Evolutionary conservation across 2,329 filamentous ascomycete species (phyloP).

Genomic region (Chrysosporium keratinophilum): DNA sequence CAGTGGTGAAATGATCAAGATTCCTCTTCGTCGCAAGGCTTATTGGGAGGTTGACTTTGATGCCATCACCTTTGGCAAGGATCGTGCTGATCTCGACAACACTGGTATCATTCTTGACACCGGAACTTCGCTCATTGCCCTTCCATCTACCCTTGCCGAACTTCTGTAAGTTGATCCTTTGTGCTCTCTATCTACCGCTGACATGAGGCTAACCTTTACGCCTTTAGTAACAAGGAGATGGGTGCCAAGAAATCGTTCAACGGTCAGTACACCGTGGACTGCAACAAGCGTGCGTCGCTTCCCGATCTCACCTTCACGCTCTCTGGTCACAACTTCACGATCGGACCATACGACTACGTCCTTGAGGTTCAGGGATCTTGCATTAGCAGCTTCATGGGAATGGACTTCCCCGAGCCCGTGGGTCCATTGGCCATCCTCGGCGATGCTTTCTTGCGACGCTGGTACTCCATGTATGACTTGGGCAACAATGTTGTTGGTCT

Average conservation of each 20-base stretch:
- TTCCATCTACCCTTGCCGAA: slow-evolving; percentile 83
- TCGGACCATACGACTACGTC: slow-evolving; percentile 83
- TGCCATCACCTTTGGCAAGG: slow-evolving; percentile 76
- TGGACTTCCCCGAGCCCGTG: slow-evolving; percentile 76
- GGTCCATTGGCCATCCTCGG: slow-evolving; percentile 92
- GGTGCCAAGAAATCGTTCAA: slow-evolving; percentile 97
- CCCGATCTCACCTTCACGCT: slow-evolving; percentile 89
- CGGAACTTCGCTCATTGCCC: slow-evolving; percentile 91
- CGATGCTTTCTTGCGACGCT: slow-evolving; percentile 46
- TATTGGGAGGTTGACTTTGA: slow-evolving; percentile 99
- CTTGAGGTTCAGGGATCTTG: slow-evolving; percentile 91
- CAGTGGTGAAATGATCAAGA: slow-evolving; percentile 78
- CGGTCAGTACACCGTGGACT: slow-evolving; percentile 93
- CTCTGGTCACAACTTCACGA: slow-evolving; percentile 84
- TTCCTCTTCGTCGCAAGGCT: slow-evolving; percentile 93
- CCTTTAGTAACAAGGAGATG: slow-evolving; percentile 73
- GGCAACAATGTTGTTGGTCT: slow-evolving; percentile 81
- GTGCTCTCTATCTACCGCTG: neutral
- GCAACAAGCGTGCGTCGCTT: slow-evolving; percentile 67
- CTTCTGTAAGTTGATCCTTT: slow-evolving; percentile 51
- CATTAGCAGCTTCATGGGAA: slow-evolving; percentile 95
- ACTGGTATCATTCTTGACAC: slow-evolving; percentile 97
- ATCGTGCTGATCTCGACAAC: slow-evolving; percentile 79
- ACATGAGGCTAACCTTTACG: slow-evolving; percentile 2
- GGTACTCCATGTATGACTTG: slow-evolving; percentile 91